Conservation (phyloP, 306 rosid species). For the apple (Malus domestica) region ASM211411v1 NC_041792.1:25833907-25834406, state of each 20-base stretch:
- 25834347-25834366: too few species aligned
- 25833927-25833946: slow-evolving; percentile 51
- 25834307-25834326: neutral
- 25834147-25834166: slow-evolving; percentile 37
- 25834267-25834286: neutral
- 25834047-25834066: neutral
- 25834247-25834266: neutral
- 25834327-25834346: neutral
- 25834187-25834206: slow-evolving; percentile 18
- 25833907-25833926: slow-evolving; percentile 49
- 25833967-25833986: slow-evolving; percentile 48
- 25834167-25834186: slow-evolving; percentile 34
- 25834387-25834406: neutral
- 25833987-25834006: slow-evolving; percentile 48
- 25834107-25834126: slow-evolving; percentile 51
- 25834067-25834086: neutral
- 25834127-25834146: slow-evolving; percentile 44
- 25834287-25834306: neutral
- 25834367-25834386: neutral
- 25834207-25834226: slow-evolving; percentile 34
- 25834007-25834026: neutral
- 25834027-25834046: neutral
- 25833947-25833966: slow-evolving; percentile 59
- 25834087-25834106: slow-evolving; percentile 24
- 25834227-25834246: slow-evolving; percentile 69